Percentiles rank a stretch among this genome's conserved stretches.
Conservation (phyloP, 805 yeast species). For the Lachancea thermotolerans region DNA sequence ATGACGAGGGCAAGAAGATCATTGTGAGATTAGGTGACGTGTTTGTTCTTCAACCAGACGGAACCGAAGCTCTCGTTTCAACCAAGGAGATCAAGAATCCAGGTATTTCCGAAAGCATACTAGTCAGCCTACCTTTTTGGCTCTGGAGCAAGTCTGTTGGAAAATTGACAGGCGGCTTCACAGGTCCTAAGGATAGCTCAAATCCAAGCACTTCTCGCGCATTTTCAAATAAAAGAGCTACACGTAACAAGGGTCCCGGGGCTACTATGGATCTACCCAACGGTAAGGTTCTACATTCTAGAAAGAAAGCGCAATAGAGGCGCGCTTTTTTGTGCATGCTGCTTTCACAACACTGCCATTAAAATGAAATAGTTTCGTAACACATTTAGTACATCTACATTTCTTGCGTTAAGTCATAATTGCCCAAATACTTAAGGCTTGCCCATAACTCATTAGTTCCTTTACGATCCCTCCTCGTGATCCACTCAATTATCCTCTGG, state of each 20-base stretch:
- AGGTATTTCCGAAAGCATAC: constrained; percentile 41
- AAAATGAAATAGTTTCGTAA: constrained; percentile 3
- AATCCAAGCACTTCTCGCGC: no score
- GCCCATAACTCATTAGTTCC: constrained; percentile 17
- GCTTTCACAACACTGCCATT: no score
- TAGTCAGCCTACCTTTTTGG: constrained; percentile 37
- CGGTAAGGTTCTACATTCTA: constrained; percentile 50
- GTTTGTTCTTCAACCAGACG: constrained; percentile 42
- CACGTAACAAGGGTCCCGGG: constrained; percentile 19
- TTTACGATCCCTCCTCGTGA: constrained; percentile 22
- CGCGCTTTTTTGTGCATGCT: not conserved
- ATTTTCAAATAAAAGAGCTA: no score
- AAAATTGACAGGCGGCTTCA: constrained; percentile 17
- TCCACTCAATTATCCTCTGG: constrained; percentile 16
- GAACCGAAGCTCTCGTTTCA: constrained; percentile 36
- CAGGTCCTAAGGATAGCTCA: no score
- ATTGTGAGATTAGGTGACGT: constrained; percentile 56
- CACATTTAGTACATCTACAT: constrained; percentile 8
- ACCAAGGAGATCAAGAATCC: constrained; percentile 45
- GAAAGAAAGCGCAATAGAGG: constrained; percentile 16
- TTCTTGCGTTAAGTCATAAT: constrained; percentile 9
- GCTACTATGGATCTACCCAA: constrained; percentile 49
- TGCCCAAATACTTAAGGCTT: not conserved
- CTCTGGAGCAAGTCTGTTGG: constrained; percentile 44
- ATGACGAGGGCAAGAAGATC: constrained; percentile 45